Evolutionary conservation across 306 rosid species (phyloP).

Genomic region (Vigna unguiculata): DNA sequence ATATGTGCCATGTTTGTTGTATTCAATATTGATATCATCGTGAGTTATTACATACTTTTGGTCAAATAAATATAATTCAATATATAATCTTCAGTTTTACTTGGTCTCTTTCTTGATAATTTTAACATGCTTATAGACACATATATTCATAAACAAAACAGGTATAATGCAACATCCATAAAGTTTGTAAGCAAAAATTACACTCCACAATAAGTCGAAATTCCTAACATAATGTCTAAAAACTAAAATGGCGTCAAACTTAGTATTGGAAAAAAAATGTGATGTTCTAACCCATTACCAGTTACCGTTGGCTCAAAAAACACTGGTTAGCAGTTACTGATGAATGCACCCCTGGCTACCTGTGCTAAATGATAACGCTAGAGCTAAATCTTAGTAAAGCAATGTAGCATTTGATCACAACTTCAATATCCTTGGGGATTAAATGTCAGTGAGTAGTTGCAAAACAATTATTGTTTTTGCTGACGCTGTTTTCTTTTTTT

Average conservation of each 20-base stretch:
- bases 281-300: not conserved
- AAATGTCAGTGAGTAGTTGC: constrained; percentile 15
- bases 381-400: not conserved
- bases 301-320: not conserved
- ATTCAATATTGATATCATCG: not conserved
- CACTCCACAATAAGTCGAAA: not conserved
- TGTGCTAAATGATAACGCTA: constrained; percentile 17
- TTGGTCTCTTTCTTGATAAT: not conserved
- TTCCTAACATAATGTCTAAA: not conserved
- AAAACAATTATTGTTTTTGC: not conserved
- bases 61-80: not conserved
- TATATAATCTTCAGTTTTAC: not conserved
- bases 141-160: not conserved
- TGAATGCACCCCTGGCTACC: constrained; percentile 20
- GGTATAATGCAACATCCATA: not conserved
- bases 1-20: not conserved
- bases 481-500: no score
- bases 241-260: not conserved
- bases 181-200: not conserved
- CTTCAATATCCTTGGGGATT: not conserved
- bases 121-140: not conserved
- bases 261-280: not conserved
- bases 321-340: not conserved
- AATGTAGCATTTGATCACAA: not conserved
- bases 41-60: not conserved